These are phyloP conservation scores for Gnetum montanum DNA, from an alignment of 75 land plant species.

Conservation along the genomic window DNA sequence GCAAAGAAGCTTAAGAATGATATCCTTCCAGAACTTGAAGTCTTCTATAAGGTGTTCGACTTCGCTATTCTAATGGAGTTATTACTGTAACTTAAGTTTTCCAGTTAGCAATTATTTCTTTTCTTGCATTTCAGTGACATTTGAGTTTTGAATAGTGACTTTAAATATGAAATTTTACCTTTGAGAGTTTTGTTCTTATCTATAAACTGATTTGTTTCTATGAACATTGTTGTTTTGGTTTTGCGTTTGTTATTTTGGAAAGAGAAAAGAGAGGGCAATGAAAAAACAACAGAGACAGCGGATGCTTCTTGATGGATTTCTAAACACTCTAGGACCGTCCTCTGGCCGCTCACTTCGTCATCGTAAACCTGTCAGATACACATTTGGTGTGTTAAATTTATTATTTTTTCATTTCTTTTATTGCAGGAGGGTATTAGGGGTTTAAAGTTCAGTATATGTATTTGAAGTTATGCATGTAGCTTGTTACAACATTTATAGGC, in stretches of 20 bases:
- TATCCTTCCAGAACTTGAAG: slow-evolving; percentile 85
- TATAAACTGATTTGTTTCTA: background rate
- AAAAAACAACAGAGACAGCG: slow-evolving; percentile 96
- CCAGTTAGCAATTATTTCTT: background rate
- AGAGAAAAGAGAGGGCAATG: slow-evolving; percentile 80
- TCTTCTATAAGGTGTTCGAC: slow-evolving; percentile 56
- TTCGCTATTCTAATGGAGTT: slow-evolving; percentile 1
- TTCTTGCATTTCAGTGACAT: background rate
- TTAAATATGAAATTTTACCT: background rate
- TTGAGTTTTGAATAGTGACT: background rate
- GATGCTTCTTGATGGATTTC: slow-evolving; percentile 63
- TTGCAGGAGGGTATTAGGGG: too few relatives aligned
- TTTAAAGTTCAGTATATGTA: too few relatives aligned
- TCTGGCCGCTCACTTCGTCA: slow-evolving; percentile 82
- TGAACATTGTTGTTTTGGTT: background rate
- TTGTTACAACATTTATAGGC: too few relatives aligned
- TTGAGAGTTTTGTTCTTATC: background rate
- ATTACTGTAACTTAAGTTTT: background rate
- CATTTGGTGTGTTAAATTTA: slow-evolving; percentile 56
- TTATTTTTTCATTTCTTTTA: background rate
- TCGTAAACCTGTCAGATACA: slow-evolving; percentile 95
- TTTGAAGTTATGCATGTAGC: too few relatives aligned
- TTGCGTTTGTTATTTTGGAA: slow-evolving; percentile 8
- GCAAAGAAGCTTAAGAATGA: slow-evolving; percentile 80
- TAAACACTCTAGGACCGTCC: slow-evolving; percentile 48